phyloP scores from a whole-genome alignment of 2,329 filamentous ascomycete genomes.

The Aspergillus sp. region DNA sequence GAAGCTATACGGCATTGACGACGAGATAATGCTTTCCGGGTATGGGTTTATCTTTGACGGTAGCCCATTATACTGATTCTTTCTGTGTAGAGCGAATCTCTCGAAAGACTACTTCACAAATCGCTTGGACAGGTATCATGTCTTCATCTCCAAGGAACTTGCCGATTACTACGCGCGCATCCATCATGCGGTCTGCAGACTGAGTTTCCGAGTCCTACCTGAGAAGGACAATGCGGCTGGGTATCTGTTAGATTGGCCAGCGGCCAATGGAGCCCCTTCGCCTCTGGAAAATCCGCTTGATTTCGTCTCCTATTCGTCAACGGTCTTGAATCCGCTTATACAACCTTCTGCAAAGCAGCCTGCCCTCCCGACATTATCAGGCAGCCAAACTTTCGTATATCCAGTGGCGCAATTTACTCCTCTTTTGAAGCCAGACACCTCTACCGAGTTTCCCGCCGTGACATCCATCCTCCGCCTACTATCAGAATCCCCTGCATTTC shows the following conservation, averaged over 20 bases:
- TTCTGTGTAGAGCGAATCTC: slow-evolving; percentile 59
- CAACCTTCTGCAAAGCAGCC: slow-evolving; percentile 36
- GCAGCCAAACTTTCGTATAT: slow-evolving; percentile 65
- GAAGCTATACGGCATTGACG: slow-evolving; percentile 94
- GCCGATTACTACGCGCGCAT: slow-evolving; percentile 74
- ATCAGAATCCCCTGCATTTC: slow-evolving; percentile 49
- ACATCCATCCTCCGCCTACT: slow-evolving; percentile 64
- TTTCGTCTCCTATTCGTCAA: slow-evolving; percentile 62
- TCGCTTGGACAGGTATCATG: slow-evolving; percentile 85
- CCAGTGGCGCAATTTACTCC: slow-evolving; percentile 82
- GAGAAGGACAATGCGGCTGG: slow-evolving; percentile 32
- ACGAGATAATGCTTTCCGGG: slow-evolving; percentile 91
- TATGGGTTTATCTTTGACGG: slow-evolving; percentile 29
- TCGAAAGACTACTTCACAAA: slow-evolving; percentile 95
- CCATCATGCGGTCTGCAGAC: slow-evolving; percentile 63
- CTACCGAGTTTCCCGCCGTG: slow-evolving; percentile 79
- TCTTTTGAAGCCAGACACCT: slow-evolving; percentile 66
- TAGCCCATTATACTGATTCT: slow-evolving; percentile 5
- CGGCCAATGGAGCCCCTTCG: slow-evolving; percentile 61
- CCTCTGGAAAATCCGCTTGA: slow-evolving; percentile 60
- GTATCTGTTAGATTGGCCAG: slow-evolving; percentile 62
- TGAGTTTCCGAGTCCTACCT: slow-evolving; percentile 73
- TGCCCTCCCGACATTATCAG: slow-evolving; percentile 17
- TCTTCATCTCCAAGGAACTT: slow-evolving; percentile 70
- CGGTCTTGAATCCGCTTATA: slow-evolving; percentile 58